Base-by-base conservation (phyloP, 2,329 filamentous ascomycete genomes). In the Fusarium sp. region DNA sequence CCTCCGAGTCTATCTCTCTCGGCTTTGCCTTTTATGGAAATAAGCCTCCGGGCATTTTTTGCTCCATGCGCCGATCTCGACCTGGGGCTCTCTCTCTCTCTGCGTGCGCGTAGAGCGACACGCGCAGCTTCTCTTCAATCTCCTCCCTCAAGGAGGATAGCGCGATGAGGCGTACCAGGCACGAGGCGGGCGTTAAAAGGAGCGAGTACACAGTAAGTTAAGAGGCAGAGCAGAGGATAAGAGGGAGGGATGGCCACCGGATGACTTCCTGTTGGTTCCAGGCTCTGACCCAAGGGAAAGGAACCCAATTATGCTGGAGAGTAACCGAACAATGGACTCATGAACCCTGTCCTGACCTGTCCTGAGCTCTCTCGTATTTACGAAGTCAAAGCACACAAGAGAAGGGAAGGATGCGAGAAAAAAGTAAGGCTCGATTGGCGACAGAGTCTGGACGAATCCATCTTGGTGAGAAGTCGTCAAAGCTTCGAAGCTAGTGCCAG, bases 221-320 rank as follows among this genome's bases (percentile, higher is more conserved):
- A 40, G 54, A 60, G 40, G 68, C 52, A 63, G 11, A 45, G 58
- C 27, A 37, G 9, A 22, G 15, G 43, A 62, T 56, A 45, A 22
- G 9, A 54, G 38, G 7, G 56, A 59, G 35, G 60, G 35, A 69
- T 37, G 52, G 52, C 32, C 9, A 8, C 68, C 63, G 54, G 67
- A 54, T 66, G 40, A 20, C 61, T 71, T 73, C 74, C 74, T 68
- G 70, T 76, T 76, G 74, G 74, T 56, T 72, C 72, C 10, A 32
- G 27, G 65, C 40, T 68, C 63, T 35, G 65, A 62, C 66, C 70
- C 74, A 65, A 73, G 57, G 71, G 70, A 30, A 25, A 6, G 74
- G 74, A 65, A 66, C 30, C 65, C 74, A 76, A 73, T 76, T 12
- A 58, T 17, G 32, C 8, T 27, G 7, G 30, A 15, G 14, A 2